Conservation (phyloP, 805 yeast genomes). For the Zygotorulaspora danielsina region DNA sequence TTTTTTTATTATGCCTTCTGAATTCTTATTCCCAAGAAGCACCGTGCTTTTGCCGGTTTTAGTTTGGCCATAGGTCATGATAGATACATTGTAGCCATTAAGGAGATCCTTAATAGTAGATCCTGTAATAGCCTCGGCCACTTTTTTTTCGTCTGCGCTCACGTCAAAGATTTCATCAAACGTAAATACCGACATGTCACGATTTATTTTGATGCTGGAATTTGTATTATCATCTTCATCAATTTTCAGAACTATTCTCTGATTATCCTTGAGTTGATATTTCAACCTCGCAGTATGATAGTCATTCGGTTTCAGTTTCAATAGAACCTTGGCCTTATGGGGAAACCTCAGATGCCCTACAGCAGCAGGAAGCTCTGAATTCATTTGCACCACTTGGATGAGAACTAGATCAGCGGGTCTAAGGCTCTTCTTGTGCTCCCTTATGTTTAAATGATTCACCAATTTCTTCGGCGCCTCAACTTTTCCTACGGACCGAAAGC, state of each 20-base stretch:
- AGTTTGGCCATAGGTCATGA: conserved; percentile 75
- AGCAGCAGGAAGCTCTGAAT: neutral
- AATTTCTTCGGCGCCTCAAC: neutral
- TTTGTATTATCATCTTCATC: neutral
- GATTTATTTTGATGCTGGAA: conserved; percentile 2
- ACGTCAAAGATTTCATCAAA: conserved; percentile 49
- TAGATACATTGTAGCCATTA: conserved; percentile 70
- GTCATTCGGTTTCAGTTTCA: conserved; percentile 8
- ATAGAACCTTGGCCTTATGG: conserved; percentile 5
- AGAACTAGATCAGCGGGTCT: too few relatives aligned
- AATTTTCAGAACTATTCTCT: conserved; percentile 7
- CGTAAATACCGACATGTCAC: conserved; percentile 46
- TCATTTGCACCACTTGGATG: neutral
- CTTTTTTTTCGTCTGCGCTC: conserved; percentile 47
- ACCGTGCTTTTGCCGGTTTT: conserved; percentile 75
- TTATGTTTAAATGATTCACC: too few relatives aligned
- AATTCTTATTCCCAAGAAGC: conserved; percentile 60
- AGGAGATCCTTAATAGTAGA: conserved; percentile 12
- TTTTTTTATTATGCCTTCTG: conserved; percentile 67
- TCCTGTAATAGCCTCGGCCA: conserved; percentile 3
- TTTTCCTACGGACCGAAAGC: neutral
- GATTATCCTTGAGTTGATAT: conserved; percentile 8
- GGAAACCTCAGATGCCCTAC: neutral
- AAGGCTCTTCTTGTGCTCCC: too few relatives aligned
- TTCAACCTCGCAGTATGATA: conserved; percentile 7